Evolutionary conservation across 2,329 filamentous ascomycete species (phyloP), one percentile per base, ranked within the genome.

Genomic region (Colletotrichum lindemuthianum): DNA sequence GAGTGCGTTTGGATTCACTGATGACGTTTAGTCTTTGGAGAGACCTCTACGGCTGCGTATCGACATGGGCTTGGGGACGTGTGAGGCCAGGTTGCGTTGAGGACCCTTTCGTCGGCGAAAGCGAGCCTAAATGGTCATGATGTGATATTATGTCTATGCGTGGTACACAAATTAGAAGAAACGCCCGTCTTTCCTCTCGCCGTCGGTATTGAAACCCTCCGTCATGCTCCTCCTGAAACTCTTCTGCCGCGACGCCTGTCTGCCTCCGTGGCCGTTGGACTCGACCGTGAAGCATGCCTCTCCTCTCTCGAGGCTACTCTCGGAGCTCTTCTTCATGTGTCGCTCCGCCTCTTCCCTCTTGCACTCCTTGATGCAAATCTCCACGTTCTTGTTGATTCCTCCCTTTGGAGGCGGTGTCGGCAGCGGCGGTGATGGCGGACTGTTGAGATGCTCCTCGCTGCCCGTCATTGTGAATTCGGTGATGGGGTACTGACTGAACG

Each of bases 331-430:
- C 11, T 24, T 48, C 16, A 5, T 13, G 8, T 37, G 32, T 12
- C 32, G 6, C 12, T 41, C 6, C 43, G 41, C 11, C 39, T 24
- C 39, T 40, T 58, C 15, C 43, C 43, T 45, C n/a, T n/a, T 10
- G 13, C 47, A 59, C 48, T 66, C 63, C n/a, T 63, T 37, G 37
- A 66, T 52, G 0, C n/a, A 16, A 3, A 66, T 49, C 37, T 63
- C 63, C n/a, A 66, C 53, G 32, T 66, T 59, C 44, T 66, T 66
- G 48, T 43, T 63, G 48, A 63, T 66, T 4, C 47, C 53, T 7
- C 56, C 57, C 10, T 32, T n/a, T 3, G 58, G 40, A 13, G 41
- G 37, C 48, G 45, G 47, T 13, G 33, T 32, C 40, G 56, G 47
- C 33, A 16, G 56, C 9, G 24, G 36, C 13, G 7, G 24, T 9